Evolutionary conservation across 352 stramenopile genomes (phyloP), one percentile per base, ranked within the genome.

Genomic region (Globisporangium echinulatum): DNA sequence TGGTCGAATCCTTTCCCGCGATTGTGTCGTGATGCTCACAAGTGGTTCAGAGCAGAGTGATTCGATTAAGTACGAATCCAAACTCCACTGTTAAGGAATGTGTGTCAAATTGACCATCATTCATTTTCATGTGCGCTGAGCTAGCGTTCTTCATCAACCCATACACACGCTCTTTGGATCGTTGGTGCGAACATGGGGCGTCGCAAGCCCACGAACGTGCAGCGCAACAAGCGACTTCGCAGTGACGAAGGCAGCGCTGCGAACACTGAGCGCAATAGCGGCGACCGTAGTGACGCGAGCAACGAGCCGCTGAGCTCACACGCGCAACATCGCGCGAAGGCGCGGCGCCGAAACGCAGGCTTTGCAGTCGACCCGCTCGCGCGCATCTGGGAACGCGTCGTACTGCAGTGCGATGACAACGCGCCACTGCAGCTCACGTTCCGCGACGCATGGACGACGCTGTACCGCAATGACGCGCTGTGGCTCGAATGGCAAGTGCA

Each of bases 161-260:
- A 0, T 0, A 33, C 25, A 33, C 25, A 33, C 25, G 25, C 2
- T 33, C 25, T 33, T 33, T 33, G 1, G 25, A 33, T 33, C 25
- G 25, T 33, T 33, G 25, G 25, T 33, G 25, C 25, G 25, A 33
- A 44, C 11, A 81, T 81, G 72, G 64, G 55, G 6, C 56, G 70
- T 4, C 68, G 68, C 49, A 81, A 81, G 52, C 62, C 72, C 7
- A 43, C 50, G 37, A 51, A 55, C 56, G 70, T 79, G 46, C 49
- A 73, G 65, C 67, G 67, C 37, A 56, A 65, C 48, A 49, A 15
- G 3, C 68, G 56, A 47, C 64, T 48, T 49, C 38, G 25, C 33
- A 54, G 36, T 37, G 54, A 47, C 1, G 51, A 51, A 5, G 17
- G 3, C 5, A 25, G 14, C 8, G 46, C 11, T 49, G 46, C 15